Evolutionary conservation across 495 filamentous ascomycete genomes (phyloP).

Genomic region (Aspergillus sparsus): DNA sequence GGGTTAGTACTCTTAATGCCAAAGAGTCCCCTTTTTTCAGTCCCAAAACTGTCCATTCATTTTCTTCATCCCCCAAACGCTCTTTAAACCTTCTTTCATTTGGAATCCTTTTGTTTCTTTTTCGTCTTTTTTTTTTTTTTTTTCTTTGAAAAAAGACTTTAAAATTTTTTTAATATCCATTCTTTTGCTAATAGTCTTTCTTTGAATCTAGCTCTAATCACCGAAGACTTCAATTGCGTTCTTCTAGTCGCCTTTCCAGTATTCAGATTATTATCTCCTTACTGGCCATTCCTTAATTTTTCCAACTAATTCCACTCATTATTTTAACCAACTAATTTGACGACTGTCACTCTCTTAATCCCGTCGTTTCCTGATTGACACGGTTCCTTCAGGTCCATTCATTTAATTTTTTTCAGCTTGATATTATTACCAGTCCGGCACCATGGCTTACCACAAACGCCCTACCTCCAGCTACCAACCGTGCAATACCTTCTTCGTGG

Average conservation of each 20-base stretch:
- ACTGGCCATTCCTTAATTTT: conserved; percentile 48
- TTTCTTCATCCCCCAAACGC: conserved; percentile 10
- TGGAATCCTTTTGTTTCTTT: conserved; percentile 10
- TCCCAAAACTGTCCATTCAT: conserved; percentile 22
- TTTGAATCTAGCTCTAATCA: conserved; percentile 43
- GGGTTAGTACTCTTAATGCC: conserved; percentile 47
- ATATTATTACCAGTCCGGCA: conserved; percentile 37
- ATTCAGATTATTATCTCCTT: conserved; percentile 42
- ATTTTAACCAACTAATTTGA: conserved; percentile 45
- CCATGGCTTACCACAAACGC: conserved; percentile 70
- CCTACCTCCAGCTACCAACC: conserved; percentile 54
- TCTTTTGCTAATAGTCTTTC: conserved; percentile 46
- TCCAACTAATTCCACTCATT: conserved; percentile 63
- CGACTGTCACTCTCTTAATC: conserved; percentile 58
- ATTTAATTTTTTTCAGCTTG: conserved; percentile 30
- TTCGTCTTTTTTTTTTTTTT: background rate
- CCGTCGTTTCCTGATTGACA: conserved; percentile 48
- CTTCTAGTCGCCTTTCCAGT: conserved; percentile 41
- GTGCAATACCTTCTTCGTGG: conserved; percentile 85
- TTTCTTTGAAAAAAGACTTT: background rate
- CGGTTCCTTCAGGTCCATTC: conserved; percentile 39
- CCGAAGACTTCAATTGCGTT: conserved; percentile 44
- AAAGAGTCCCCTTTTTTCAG: conserved; percentile 29
- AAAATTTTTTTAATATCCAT: conserved; percentile 28
- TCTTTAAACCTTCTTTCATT: conserved; percentile 20